These are phyloP conservation scores for Wickerhamomyces xylosicus DNA, from an alignment of 805 yeast genomes.

Conservation along the genomic window DNA sequence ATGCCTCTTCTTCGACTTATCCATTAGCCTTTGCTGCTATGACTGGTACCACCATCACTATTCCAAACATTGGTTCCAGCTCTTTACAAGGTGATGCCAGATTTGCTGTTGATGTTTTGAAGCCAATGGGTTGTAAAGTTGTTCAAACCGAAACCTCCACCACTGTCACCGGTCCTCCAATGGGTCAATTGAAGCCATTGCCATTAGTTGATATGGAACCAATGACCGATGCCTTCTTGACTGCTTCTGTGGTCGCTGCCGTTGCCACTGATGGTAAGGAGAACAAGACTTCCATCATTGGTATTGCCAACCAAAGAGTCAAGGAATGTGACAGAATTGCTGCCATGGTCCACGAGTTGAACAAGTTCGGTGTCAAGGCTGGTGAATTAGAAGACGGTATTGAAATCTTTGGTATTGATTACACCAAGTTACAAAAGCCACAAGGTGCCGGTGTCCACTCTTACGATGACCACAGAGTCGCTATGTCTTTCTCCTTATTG, in stretches of 20 bases:
- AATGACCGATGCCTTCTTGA: constrained; percentile 97
- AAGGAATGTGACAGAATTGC: constrained; percentile 94
- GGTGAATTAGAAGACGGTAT: constrained; percentile 89
- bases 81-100: constrained; percentile 97
- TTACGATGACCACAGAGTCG: constrained; percentile 96
- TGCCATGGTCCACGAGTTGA: constrained; percentile 86
- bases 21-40: constrained; percentile 96
- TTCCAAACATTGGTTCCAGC: constrained; percentile 87
- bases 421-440: constrained; percentile 45
- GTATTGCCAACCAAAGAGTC: constrained; percentile 96
- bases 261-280: constrained; percentile 45
- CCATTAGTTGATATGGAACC: constrained; percentile 93
- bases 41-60: constrained; percentile 85
- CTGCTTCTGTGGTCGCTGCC: constrained; percentile 97
- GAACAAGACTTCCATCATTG: constrained; percentile 66
- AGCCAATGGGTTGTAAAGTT: constrained; percentile 92
- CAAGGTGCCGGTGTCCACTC: constrained; percentile 50
- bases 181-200: constrained; percentile 59
- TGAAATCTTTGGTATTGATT: constrained; percentile 62
- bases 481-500: constrained; percentile 89
- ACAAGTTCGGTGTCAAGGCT: constrained; percentile 83
- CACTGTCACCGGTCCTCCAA: constrained; percentile 83
- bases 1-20: constrained; percentile 96
- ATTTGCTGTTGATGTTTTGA: constrained; percentile 86
- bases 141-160: constrained; percentile 77